Base-by-base conservation (phyloP, 345 rosid genomes). In the Eucalyptus grandis region DNA sequence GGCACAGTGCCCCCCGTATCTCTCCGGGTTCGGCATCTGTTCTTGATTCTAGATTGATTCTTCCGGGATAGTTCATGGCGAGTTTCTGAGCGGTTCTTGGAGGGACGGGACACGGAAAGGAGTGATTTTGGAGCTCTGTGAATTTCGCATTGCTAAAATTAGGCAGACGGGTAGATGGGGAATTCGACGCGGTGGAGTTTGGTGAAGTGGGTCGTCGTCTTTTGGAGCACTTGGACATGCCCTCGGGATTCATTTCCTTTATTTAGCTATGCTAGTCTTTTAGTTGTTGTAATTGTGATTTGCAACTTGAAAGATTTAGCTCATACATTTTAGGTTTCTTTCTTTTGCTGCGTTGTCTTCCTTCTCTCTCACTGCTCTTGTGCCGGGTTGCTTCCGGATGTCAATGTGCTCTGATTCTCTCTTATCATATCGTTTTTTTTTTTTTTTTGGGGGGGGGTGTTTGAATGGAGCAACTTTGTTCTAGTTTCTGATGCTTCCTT, bases 401-500 rank as follows among this genome's bases (percentile, higher is more conserved):
- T 92, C 86, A 90, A 47, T 87, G 92, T 89, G 56, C 89, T 89
- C 21, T 87, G 90, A 86, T 91, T 91, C 93, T 89, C 88, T 91
- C 88, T 65, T 58, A 86, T 40, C 31, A 7, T 53, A 17, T 87
- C 88, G 86, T 89, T 67, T 88, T 77, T 16, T 31, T 34, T 80
- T 60, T 9, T 34, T 37, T 34, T 30, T 62, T 67, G 21, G 9
- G 9, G 24, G 58, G 9, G 1, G 43, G 43, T 40, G 40, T 53
- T 53, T 77, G 24, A 77, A 77, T 77, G 83, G 83, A 77, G 83
- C 15, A 24, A 40, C 83, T 37, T 77, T 40, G 83, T 77, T 21
- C 47, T 77, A 40, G 83, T 37, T 77, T 77, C 85, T 43, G 90
- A 93, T 90, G 90, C 92, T 93, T 93, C 91, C 91, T 91, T 90